Base-by-base conservation (phyloP, 1,139 yeast genomes). In the Wickerhamomyces sp. region DNA sequence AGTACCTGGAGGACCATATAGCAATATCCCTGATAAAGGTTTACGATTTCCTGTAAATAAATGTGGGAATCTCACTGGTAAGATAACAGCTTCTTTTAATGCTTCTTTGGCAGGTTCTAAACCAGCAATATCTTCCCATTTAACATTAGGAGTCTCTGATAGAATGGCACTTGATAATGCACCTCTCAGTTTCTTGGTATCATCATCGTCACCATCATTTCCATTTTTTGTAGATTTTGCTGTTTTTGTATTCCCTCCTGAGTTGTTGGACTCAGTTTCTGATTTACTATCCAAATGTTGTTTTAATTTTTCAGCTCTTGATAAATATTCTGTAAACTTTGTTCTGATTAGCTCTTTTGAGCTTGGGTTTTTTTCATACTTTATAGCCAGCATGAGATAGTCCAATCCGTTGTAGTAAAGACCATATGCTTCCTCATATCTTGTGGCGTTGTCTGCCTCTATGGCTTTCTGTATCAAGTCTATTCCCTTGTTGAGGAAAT, bases 1-100 rank as follows among this genome's bases (percentile, higher is more conserved):
- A 0, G 99, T 94, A 60, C 99, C 99, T 3, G 99, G 99, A 13
- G 99, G 99, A 0, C 99, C 99, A 64, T 90, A 94, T 36, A 94
- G 71, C 42, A 94, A 69, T 43, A 94, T 93, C 39, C 99, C 99
- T 7, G 88, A 75, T 4, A 95, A 83, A 1, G 99, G 99, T 62
- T 88, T 88, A 51, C 99, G 78, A 62, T 89, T 90, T 1, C 99
- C 99, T 10, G 85, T 88, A 68, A 93, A 93, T 50, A 93, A 69
- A 58, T 93, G 98, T 1, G 99, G 99, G 63, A 93, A 91, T 64
- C 82, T 84, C 30, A 90, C 95, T 4, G 99, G 99, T 50, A 91
- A 72, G 39, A 94, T 93, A 42, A 94, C 99, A 1, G 99, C 98
- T 66, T 94, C 99, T 65, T 94, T 94, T 48, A 94, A 72, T 1